Evolutionary conservation across 306 rosid genomes (phyloP).

Genomic region (cucumber (Cucumis sativus)): DNA sequence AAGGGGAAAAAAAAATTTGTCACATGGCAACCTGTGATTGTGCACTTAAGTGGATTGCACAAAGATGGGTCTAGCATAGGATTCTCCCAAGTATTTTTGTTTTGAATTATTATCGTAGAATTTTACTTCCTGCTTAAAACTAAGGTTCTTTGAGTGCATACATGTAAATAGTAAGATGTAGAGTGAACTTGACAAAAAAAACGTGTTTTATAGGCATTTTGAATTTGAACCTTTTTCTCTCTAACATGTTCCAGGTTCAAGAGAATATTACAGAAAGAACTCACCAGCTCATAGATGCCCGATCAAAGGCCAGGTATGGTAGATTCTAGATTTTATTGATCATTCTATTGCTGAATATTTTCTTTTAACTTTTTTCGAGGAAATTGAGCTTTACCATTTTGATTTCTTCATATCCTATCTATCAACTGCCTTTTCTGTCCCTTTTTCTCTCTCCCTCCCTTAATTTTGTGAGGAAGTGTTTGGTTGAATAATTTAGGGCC

Average conservation of each 20-base stretch:
- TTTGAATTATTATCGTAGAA: neutral
- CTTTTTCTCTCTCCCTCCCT: neutral
- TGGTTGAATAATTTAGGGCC: neutral
- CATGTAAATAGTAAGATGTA: neutral
- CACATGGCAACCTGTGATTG: no score
- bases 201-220: neutral
- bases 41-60: no score
- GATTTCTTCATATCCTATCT: neutral
- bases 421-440: neutral
- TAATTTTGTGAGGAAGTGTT: neutral
- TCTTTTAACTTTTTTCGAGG: neutral
- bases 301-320: slow-evolving; percentile 77
- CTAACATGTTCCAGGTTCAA: slow-evolving; percentile 35
- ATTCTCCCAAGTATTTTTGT: no score
- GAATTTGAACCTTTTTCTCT: neutral
- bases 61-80: no score
- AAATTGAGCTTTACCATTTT: neutral
- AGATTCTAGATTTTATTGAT: slow-evolving; percentile 1
- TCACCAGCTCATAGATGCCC: slow-evolving; percentile 76
- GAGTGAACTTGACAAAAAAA: neutral
- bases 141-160: neutral
- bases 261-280: slow-evolving; percentile 50
- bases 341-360: neutral
- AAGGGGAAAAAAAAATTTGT: no score
- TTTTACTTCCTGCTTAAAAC: neutral